phyloP scores from a whole-genome alignment of 2,329 filamentous ascomycete genomes.

The Aspergillus sp. region DNA sequence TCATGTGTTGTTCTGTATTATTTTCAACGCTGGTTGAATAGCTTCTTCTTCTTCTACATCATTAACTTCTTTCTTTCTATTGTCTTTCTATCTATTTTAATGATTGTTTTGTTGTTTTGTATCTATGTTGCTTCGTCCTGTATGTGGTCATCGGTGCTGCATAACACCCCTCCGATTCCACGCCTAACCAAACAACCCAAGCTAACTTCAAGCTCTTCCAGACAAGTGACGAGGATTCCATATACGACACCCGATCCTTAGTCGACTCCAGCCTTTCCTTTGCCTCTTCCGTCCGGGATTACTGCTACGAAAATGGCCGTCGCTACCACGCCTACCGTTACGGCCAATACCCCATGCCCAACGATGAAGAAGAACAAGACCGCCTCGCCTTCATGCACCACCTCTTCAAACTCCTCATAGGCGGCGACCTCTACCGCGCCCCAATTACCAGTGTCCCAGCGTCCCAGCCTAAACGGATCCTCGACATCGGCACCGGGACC shows the following conservation, averaged over 20 bases:
- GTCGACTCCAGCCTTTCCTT: constrained; percentile 37
- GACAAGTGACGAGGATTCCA: constrained; percentile 32
- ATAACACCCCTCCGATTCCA: no score
- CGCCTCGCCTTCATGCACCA: constrained; percentile 38
- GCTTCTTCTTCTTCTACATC: no score
- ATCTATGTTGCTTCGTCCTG: not conserved
- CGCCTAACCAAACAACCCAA: not conserved
- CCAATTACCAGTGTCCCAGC: constrained; percentile 21
- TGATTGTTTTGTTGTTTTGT: not conserved
- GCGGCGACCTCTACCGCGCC: constrained; percentile 34
- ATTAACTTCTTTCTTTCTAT: no score
- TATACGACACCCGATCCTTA: constrained; percentile 27
- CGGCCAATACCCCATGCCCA: constrained; percentile 39
- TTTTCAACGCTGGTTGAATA: no score
- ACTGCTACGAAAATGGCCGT: constrained; percentile 38
- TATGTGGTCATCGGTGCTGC: no score
- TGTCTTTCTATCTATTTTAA: no score
- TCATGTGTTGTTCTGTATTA: no score
- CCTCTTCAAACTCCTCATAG: constrained; percentile 30
- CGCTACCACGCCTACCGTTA: constrained; percentile 40
- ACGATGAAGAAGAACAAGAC: constrained; percentile 42
- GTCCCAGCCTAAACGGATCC: constrained; percentile 16
- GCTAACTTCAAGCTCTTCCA: constrained; percentile 8
- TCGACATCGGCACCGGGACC: constrained; percentile 31
- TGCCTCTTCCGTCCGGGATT: constrained; percentile 35